These are phyloP conservation scores for Yamadazyma ubonensis DNA, from an alignment of 805 yeast species.

Conservation along the genomic window DNA sequence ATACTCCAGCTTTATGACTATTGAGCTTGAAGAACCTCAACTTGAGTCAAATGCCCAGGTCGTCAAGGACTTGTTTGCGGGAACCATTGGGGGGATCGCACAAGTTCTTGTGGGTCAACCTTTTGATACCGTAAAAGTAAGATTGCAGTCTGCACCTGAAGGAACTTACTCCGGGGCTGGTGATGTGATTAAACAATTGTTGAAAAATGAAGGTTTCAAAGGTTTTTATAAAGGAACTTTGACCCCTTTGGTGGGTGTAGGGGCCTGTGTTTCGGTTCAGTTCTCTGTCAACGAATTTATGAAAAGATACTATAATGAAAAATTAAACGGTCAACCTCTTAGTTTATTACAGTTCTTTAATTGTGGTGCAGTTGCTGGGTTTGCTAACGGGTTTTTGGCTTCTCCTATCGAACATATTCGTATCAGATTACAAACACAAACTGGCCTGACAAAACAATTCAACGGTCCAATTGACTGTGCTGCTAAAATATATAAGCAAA, in stretches of 20 bases:
- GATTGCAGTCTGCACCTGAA: conserved; percentile 83
- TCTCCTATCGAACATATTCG: conserved; percentile 95
- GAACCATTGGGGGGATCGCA: conserved; percentile 93
- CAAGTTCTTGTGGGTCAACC: conserved; percentile 97
- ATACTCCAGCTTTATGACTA: no score
- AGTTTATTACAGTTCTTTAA: conserved; percentile 66
- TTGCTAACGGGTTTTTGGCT: conserved; percentile 85
- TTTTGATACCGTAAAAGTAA: conserved; percentile 90
- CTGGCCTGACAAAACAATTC: conserved; percentile 49
- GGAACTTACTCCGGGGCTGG: conserved; percentile 71
- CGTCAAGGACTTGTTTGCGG: conserved; percentile 78
- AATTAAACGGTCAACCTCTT: conserved; percentile 46
- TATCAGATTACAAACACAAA: conserved; percentile 89
- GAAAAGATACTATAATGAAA: conserved; percentile 70
- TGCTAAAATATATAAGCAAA: conserved; percentile 49
- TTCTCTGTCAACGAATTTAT: conserved; percentile 92
- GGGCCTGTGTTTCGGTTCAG: conserved; percentile 95
- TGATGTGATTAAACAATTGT: conserved; percentile 71
- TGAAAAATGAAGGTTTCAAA: conserved; percentile 45
- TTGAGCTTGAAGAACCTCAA: conserved; percentile 45
- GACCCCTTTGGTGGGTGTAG: conserved; percentile 57
- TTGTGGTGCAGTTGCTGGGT: conserved; percentile 90
- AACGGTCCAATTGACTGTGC: conserved; percentile 76
- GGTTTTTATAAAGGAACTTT: conserved; percentile 48
- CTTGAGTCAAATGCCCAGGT: conserved; percentile 45